Conservation (phyloP, 2,329 filamentous ascomycete genomes). For the Aspergillus luchuensis region DNA sequence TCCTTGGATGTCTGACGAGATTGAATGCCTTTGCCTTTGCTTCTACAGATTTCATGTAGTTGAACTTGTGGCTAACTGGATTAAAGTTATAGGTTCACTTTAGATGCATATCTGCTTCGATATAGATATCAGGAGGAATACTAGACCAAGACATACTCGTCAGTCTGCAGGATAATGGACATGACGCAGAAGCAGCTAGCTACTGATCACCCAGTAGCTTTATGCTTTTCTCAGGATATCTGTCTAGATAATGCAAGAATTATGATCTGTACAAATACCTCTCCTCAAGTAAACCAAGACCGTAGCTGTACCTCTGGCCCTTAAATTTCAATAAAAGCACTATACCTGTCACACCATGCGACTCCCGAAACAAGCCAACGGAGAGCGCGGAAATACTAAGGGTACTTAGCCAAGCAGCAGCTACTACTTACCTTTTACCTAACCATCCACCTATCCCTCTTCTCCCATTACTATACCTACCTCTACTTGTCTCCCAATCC, state of each 20-base stretch:
- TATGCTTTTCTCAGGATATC: neutral
- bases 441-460: slow-evolving; percentile 1
- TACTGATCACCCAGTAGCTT: neutral
- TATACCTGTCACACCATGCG: slow-evolving; percentile 2
- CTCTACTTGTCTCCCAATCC: neutral
- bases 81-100: neutral
- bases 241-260: neutral
- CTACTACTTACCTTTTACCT: neutral
- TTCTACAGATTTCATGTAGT: no score
- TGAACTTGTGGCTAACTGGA: neutral
- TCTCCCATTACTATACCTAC: neutral
- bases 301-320: neutral
- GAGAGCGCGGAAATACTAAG: slow-evolving; percentile 6
- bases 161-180: neutral
- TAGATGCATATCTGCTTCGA: neutral
- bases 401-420: no score
- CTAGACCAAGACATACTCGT: neutral
- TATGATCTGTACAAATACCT: neutral
- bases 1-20: slow-evolving; percentile 43
- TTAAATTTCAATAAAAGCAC: neutral
- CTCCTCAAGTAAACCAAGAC: neutral
- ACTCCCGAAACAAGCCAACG: slow-evolving; percentile 2
- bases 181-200: neutral
- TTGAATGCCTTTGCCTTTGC: neutral
- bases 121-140: neutral